These are phyloP conservation scores for Solanum hybrid DNA, from an alignment of 305 asterid species.

Conservation along the genomic window DNA sequence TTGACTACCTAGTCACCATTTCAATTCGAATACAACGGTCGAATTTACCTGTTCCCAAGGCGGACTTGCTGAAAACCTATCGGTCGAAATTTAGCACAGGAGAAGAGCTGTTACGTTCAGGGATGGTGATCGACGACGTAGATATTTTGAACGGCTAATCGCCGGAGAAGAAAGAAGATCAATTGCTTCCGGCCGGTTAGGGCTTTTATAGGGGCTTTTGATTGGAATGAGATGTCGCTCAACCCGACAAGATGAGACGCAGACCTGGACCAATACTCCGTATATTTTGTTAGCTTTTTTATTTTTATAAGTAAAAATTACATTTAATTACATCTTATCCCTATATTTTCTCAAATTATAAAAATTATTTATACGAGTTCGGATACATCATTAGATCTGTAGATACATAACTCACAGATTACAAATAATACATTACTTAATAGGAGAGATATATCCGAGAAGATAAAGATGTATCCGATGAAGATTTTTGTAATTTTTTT, in stretches of 20 bases:
- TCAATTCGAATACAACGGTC: not conserved
- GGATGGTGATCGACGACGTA: not conserved
- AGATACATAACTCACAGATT: not conserved
- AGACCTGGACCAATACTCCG: not conserved
- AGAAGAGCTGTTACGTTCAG: not conserved
- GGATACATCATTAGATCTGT: not conserved
- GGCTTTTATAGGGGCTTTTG: not conserved
- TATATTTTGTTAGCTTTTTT: not conserved
- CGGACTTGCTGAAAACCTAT: not conserved
- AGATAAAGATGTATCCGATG: too few species aligned
- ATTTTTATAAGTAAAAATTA: not conserved
- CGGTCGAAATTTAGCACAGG: not conserved
- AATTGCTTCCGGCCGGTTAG: not conserved
- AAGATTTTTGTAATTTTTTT: too few species aligned
- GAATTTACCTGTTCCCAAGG: not conserved
- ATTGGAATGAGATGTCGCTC: not conserved
- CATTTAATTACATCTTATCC: not conserved
- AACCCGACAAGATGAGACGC: not conserved
- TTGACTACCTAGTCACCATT: not conserved
- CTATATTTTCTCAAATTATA: too few species aligned
- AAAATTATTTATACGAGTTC: too few species aligned
- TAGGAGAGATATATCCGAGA: not conserved
- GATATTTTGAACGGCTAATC: not conserved
- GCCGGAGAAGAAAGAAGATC: not conserved
- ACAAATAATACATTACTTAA: too few species aligned